Base-by-base conservation (phyloP, 192 early-diverging fungal species). In the Backusella psychrophila region DNA sequence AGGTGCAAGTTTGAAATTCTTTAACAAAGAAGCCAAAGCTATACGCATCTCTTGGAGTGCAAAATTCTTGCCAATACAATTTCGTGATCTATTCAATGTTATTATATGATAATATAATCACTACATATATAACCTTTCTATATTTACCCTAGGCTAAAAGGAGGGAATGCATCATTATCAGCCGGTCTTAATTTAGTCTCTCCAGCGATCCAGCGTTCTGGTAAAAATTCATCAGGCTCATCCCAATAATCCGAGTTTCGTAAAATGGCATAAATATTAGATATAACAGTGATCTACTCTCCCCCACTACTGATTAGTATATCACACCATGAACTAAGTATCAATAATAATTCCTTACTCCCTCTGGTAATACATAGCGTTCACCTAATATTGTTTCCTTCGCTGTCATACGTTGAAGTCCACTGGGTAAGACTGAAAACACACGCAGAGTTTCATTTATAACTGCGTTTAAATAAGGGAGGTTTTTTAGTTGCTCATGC, bases 41-140 rank as follows among this genome's bases (percentile, higher is more conserved):
- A 89, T 38, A 14, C 82, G 78, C 82, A 90, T 87, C 73, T 89
- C 87, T 74, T 82, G 83, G 29, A 74, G 78, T 2, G 86, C 85
- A 75, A 90, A 83, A 38, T 85, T 84, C 66, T 82, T 80, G 2
- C 87, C 89, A n/a, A 90, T 81, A 69, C 89, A 90, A 65, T 83
- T 81, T 12, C 89, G 66, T 19, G 85, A 80, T 31, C 81, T 73
- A 67, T 72, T 14, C 6, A 12, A 23, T 21, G 21, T 23, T 56
- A 26, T 26, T 23, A 26, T 23, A 26, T 9, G 21, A 0, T 56
- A 26, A 21, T 52, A n/a, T 52, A 52, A 21, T 52, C 3, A 52
- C 12, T 1, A 33, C 31, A 33, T 33, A 6, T n/a, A 23, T 21
- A 56, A 1, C 21, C 7, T 56, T 21, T 14, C 3, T 21, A 52